Percentiles rank a stretch among this genome's conserved stretches.
phyloP scores from a whole-genome alignment of 148 eudicot genomes.

The Heliosperma pusillum region DNA sequence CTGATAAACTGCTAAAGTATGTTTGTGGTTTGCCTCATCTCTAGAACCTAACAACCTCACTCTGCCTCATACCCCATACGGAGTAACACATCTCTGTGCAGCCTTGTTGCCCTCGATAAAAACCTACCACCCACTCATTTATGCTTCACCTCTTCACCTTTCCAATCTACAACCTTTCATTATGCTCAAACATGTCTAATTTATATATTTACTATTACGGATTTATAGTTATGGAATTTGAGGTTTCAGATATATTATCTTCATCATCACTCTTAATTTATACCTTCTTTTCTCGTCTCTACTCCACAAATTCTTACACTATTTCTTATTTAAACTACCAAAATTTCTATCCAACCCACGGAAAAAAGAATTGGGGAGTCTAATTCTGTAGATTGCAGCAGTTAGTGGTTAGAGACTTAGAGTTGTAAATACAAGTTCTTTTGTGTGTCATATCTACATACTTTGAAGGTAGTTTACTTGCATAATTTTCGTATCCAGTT shows the following conservation, averaged over 20 bases:
- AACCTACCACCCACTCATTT: neutral
- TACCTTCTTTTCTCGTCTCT: neutral
- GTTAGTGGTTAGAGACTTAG: neutral
- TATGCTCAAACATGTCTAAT: neutral
- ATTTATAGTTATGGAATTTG: neutral
- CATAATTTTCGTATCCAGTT: conserved; percentile 35
- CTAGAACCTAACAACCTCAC: neutral
- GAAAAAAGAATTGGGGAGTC: neutral
- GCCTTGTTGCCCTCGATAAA: neutral
- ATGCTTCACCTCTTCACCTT: neutral
- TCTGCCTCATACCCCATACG: neutral
- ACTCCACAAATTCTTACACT: neutral
- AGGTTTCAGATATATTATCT: neutral
- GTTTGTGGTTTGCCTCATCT: neutral
- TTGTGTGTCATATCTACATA: neutral
- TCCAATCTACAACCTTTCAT: neutral
- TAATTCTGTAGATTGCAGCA: neutral
- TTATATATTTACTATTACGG: neutral
- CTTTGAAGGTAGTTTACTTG: neutral
- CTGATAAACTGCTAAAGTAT: neutral
- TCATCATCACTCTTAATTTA: neutral
- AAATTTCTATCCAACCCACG: neutral
- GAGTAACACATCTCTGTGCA: neutral
- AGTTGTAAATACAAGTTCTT: neutral
- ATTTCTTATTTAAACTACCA: neutral